Conservation (phyloP, 495 filamentous ascomycete genomes). For the Penicillium desertorum region DNA sequence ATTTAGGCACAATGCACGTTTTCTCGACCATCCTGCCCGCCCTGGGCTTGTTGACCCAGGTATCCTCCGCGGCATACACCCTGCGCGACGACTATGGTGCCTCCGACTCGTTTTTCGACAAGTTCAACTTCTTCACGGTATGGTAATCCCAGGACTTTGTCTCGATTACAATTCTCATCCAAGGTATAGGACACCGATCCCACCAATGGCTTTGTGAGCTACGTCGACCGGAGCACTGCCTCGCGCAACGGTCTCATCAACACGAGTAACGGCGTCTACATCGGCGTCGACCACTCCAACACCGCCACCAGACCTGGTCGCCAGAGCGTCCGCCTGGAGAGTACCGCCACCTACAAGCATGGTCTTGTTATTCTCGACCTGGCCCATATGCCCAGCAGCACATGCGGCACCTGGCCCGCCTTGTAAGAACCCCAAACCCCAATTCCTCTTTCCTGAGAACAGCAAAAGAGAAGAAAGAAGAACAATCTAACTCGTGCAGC, state of each 20-base stretch:
- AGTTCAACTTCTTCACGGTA: conserved; percentile 53
- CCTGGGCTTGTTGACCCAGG: conserved; percentile 41
- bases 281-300: conserved; percentile 43
- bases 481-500: conserved; percentile 28
- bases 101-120: conserved; percentile 52
- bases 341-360: conserved; percentile 51
- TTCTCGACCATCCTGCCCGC: conserved; percentile 40
- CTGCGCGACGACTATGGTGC: conserved; percentile 48
- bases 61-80: conserved; percentile 48
- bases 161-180: conserved; percentile 18
- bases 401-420: conserved; percentile 61
- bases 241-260: conserved; percentile 54
- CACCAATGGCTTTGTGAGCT: conserved; percentile 68
- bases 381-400: conserved; percentile 53
- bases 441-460: not conserved
- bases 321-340: conserved; percentile 54
- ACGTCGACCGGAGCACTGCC: conserved; percentile 54
- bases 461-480: not conserved
- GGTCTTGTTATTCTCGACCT: conserved; percentile 62
- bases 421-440: conserved; percentile 43
- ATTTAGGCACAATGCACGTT: conserved; percentile 38
- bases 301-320: conserved; percentile 52
- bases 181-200: conserved; percentile 51
- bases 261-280: conserved; percentile 40
- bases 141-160: conserved; percentile 24